Percentiles rank a stretch among this genome's conserved stretches.
Conservation (phyloP, 2,329 filamentous ascomycete species). For the Coniella vitis region DNA sequence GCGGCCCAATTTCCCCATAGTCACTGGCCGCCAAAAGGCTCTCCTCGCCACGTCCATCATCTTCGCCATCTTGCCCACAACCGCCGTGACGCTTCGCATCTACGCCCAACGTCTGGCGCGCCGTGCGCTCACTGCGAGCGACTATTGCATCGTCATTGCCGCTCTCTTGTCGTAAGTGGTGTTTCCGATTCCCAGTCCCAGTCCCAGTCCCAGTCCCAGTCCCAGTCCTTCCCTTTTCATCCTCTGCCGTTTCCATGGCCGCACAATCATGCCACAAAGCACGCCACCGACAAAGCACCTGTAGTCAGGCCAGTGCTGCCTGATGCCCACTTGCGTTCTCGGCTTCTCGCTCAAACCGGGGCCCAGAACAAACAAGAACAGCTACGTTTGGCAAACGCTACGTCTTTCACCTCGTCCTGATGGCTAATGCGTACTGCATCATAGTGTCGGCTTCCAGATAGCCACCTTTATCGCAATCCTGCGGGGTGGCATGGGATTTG, state of each 20-base stretch:
- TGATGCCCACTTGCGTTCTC: too few relatives aligned
- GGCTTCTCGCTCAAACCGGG: too few relatives aligned
- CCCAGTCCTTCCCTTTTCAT: not conserved
- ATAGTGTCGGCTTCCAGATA: not conserved
- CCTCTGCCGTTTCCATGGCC: too few relatives aligned
- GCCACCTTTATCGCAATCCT: not conserved
- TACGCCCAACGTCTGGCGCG: constrained; percentile 3
- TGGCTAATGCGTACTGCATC: not conserved
- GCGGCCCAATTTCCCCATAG: constrained; percentile 2
- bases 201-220: not conserved
- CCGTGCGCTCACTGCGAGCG: not conserved
- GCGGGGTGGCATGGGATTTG: not conserved
- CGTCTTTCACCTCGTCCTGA: not conserved
- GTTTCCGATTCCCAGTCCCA: not conserved
- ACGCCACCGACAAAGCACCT: too few relatives aligned
- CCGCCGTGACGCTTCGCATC: constrained; percentile 2
- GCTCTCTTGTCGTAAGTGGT: not conserved
- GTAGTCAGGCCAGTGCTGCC: too few relatives aligned
- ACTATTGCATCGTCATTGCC: constrained; percentile 4
- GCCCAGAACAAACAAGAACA: not conserved
- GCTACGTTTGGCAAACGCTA: not conserved
- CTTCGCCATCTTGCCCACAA: not conserved
- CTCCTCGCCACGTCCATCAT: constrained; percentile 3
- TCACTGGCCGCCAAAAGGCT: constrained; percentile 1
- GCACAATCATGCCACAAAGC: too few relatives aligned